Conservation (phyloP, 2,329 filamentous ascomycete genomes). For the Phaeosphaeriaceae sp. region DNA sequence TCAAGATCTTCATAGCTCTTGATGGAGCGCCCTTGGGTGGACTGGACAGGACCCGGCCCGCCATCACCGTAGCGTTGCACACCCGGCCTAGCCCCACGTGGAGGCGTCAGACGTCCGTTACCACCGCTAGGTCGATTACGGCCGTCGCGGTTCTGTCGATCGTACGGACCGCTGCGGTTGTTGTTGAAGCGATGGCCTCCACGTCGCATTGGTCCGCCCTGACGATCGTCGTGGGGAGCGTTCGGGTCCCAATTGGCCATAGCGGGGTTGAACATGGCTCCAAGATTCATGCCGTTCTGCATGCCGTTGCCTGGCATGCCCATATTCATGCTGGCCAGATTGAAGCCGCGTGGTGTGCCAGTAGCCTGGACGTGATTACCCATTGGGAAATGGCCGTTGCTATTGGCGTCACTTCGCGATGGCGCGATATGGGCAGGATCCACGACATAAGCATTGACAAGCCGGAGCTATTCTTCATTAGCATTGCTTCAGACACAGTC, state of each 20-base stretch:
- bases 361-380: constrained; percentile 74
- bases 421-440: constrained; percentile 95
- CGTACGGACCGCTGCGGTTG: constrained; percentile 51
- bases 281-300: constrained; percentile 44
- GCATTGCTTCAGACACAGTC: constrained; percentile 3
- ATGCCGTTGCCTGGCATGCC: constrained; percentile 64
- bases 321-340: constrained; percentile 75
- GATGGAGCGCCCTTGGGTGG: constrained; percentile 88
- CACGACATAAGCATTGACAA: constrained; percentile 93
- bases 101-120: constrained; percentile 57
- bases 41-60: constrained; percentile 83
- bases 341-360: constrained; percentile 92
- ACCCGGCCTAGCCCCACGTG: constrained; percentile 55
- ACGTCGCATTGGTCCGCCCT: constrained; percentile 55
- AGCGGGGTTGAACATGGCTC: constrained; percentile 59
- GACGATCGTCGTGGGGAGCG: constrained; percentile 45
- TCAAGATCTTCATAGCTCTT: constrained; percentile 99
- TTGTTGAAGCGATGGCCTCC: constrained; percentile 50
- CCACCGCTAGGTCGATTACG: constrained; percentile 58
- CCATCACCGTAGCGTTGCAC: constrained; percentile 78
- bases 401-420: constrained; percentile 90
- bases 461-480: constrained; percentile 68
- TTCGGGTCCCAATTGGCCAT: constrained; percentile 66
- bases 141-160: constrained; percentile 47
- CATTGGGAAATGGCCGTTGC: constrained; percentile 92